Evolutionary conservation across 495 filamentous ascomycete species (phyloP).

Genomic region (Letharia columbiana): DNA sequence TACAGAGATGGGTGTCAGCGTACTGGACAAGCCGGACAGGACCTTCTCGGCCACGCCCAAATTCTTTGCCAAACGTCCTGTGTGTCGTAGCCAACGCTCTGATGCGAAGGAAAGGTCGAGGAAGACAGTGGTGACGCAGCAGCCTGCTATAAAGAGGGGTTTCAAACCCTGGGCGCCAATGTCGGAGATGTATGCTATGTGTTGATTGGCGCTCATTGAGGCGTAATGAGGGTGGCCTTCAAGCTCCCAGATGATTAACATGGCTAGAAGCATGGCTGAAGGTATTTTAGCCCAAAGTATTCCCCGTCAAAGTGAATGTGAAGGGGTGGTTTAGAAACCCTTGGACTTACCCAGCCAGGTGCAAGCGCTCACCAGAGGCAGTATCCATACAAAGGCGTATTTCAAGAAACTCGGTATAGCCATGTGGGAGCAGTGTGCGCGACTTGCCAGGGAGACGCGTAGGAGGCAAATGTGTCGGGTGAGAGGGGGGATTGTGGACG

Average conservation of each 20-base stretch:
- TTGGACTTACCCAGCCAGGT: constrained; percentile 63
- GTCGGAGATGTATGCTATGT: constrained; percentile 45
- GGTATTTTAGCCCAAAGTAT: neutral
- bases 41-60: constrained; percentile 58
- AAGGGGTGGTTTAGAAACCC: too few species aligned
- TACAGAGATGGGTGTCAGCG: neutral
- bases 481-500: too few species aligned
- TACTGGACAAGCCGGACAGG: constrained; percentile 52
- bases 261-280: constrained; percentile 55
- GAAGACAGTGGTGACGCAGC: constrained; percentile 68
- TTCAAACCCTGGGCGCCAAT: constrained; percentile 67
- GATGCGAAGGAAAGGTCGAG: constrained; percentile 73
- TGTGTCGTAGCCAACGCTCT: constrained; percentile 77
- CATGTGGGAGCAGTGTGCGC: constrained; percentile 5
- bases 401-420: constrained; percentile 13
- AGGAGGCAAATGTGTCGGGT: too few species aligned
- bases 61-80: constrained; percentile 62
- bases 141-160: constrained; percentile 80
- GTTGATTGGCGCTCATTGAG: constrained; percentile 7
- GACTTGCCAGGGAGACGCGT: neutral
- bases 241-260: constrained; percentile 62
- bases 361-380: constrained; percentile 69
- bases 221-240: constrained; percentile 33
- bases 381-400: constrained; percentile 52
- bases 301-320: neutral